Evolutionary conservation across 176 grass and related monocot genomes (phyloP).

Genomic region (Triticum turgidum): DNA sequence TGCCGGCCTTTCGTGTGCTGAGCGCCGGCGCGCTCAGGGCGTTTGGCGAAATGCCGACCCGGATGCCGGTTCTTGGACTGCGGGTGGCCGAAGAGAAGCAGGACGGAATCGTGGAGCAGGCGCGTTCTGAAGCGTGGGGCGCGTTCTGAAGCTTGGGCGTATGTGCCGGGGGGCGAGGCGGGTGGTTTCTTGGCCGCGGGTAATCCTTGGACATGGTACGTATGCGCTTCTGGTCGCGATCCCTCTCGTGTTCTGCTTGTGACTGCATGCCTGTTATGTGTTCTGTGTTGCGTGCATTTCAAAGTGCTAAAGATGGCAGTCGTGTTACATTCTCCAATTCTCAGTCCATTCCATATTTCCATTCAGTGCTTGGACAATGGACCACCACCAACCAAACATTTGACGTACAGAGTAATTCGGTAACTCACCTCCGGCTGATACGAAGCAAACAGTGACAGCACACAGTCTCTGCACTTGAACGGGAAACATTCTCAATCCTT

Average conservation of each 20-base stretch:
- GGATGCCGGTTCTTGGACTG: not conserved
- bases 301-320: too few relatives aligned
- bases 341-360: not conserved
- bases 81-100: not conserved
- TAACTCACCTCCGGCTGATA: too few relatives aligned
- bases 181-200: not conserved
- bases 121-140: too few relatives aligned
- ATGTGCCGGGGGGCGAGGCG: not conserved
- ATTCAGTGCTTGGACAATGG: not conserved
- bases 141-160: not conserved
- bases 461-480: not conserved
- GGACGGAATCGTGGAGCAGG: too few relatives aligned
- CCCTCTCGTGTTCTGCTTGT: not conserved
- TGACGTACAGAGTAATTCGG: not conserved
- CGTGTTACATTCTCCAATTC: not conserved
- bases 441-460: too few relatives aligned
- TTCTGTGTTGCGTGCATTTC: not conserved
- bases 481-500: not conserved
- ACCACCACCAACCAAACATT: not conserved
- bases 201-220: not conserved
- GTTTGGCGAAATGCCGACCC: conserved; percentile 23
- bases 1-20: not conserved
- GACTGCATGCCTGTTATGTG: not conserved
- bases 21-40: not conserved
- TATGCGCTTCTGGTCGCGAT: not conserved